phyloP scores from a whole-genome alignment of 805 yeast genomes.

The Schwanniomyces vanrijiae region DNA sequence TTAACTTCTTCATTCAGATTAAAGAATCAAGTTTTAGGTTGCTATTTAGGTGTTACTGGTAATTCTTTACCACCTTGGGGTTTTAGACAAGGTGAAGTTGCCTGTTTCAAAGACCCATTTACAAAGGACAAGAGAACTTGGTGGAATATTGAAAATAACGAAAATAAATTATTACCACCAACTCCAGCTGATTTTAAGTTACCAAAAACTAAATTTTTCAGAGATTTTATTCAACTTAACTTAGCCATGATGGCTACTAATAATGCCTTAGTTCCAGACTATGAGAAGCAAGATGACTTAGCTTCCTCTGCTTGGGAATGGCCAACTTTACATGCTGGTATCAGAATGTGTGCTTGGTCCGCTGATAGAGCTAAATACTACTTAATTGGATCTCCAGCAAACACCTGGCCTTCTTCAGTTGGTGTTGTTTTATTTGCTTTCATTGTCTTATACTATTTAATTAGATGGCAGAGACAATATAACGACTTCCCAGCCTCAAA shows the following conservation, averaged over 20 bases:
- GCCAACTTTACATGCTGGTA: conserved; percentile 69
- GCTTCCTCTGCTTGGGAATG: conserved; percentile 84
- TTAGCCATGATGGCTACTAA: conserved; percentile 83
- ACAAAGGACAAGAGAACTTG: conserved; percentile 79
- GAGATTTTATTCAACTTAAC: conserved; percentile 70
- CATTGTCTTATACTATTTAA: conserved; percentile 39
- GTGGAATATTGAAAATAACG: conserved; percentile 83
- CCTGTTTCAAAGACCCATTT: conserved; percentile 69
- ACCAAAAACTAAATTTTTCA: conserved; percentile 71
- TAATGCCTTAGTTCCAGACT: conserved; percentile 78
- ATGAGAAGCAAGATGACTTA: conserved; percentile 66
- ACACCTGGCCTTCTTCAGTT: conserved; percentile 66
- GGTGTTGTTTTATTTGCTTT: conserved; percentile 56
- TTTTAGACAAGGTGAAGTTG: conserved; percentile 94
- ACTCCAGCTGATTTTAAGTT: conserved; percentile 62
- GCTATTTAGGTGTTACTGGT: conserved; percentile 87
- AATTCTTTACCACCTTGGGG: conserved; percentile 92
- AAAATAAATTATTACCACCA: conserved; percentile 55
- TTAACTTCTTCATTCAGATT: conserved; percentile 81
- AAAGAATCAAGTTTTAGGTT: conserved; percentile 64
- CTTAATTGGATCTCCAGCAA: conserved; percentile 68
- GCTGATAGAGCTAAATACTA: conserved; percentile 55
- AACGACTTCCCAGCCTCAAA: conserved; percentile 47
- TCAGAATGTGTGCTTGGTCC: conserved; percentile 79
- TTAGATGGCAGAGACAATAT: conserved; percentile 73